Conservation (phyloP, 2,329 filamentous ascomycete genomes). For the Microthyrium microscopicum region DNA sequence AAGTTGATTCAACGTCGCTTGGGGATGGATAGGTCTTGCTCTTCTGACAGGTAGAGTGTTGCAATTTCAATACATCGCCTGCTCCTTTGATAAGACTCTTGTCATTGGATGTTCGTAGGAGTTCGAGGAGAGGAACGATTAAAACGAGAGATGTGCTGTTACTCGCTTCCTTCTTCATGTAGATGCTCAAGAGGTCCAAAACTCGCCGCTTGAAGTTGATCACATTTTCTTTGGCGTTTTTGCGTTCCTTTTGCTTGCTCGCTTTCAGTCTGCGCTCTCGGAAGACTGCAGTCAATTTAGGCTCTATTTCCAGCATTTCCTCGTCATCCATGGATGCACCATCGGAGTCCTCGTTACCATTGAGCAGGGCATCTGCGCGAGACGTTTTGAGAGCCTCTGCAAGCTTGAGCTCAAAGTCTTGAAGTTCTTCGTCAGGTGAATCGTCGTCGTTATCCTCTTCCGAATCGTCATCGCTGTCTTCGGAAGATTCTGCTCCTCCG, state of each 20-base stretch:
- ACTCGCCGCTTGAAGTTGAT: conserved; percentile 91
- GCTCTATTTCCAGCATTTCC: conserved; percentile 82
- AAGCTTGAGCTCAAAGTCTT: conserved; percentile 57
- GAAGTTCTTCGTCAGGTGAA: conserved; percentile 35
- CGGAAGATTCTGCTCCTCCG: conserved; percentile 19
- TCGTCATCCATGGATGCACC: conserved; percentile 83
- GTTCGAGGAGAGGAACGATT: conserved; percentile 57
- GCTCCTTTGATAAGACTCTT: conserved; percentile 63
- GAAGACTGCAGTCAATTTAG: conserved; percentile 72
- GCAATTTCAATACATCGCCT: conserved; percentile 52
- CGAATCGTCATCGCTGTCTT: conserved; percentile 14
- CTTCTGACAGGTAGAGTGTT: conserved; percentile 46
- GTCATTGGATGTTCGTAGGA: conserved; percentile 59
- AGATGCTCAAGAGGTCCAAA: conserved; percentile 73
- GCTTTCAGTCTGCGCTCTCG: conserved; percentile 46
- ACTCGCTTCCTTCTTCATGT: conserved; percentile 59
- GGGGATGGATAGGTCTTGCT: conserved; percentile 23
- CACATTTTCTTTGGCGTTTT: conserved; percentile 75
- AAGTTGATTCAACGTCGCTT: conserved; percentile 27
- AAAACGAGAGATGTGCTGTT: conserved; percentile 51
- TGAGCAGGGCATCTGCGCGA: conserved; percentile 42
- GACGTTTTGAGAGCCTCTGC: conserved; percentile 58
- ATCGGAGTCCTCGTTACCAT: conserved; percentile 39
- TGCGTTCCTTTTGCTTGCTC: conserved; percentile 67
- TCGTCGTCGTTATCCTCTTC: conserved; percentile 13